Conservation (phyloP, 2,329 filamentous ascomycete genomes). For the Fusarium sp. region DNA sequence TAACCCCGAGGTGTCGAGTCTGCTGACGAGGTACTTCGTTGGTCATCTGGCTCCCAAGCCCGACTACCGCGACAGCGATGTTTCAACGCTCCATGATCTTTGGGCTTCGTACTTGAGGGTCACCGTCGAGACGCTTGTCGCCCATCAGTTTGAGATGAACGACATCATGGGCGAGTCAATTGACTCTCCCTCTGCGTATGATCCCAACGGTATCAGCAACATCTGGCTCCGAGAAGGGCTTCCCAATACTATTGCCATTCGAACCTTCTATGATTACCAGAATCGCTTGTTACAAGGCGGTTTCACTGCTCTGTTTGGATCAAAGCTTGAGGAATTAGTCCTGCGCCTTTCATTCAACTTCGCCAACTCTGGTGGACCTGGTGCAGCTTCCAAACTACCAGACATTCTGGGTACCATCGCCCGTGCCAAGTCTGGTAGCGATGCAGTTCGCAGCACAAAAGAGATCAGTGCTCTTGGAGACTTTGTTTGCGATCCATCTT, state of each 20-base stretch:
- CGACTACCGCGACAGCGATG: conserved; percentile 55
- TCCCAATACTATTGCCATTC: conserved; percentile 59
- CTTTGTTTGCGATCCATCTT: conserved; percentile 57
- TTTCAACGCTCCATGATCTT: conserved; percentile 58
- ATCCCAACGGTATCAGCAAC: conserved; percentile 36
- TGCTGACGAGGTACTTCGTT: conserved; percentile 64
- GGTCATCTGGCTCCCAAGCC: conserved; percentile 61
- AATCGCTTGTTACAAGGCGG: conserved; percentile 60
- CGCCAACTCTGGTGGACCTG: conserved; percentile 55
- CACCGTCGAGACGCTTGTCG: conserved; percentile 61
- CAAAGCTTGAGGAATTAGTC: conserved; percentile 62
- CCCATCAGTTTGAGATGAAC: conserved; percentile 63
- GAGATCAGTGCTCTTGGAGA: conserved; percentile 61
- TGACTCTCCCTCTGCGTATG: conserved; percentile 9
- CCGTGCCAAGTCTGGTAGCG: conserved; percentile 49
- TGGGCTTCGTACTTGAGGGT: conserved; percentile 60
- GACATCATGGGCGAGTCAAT: conserved; percentile 56
- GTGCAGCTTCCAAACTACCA: conserved; percentile 50
- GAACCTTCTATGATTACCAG: conserved; percentile 63
- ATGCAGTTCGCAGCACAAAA: conserved; percentile 57
- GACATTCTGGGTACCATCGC: conserved; percentile 41
- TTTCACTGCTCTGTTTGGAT: conserved; percentile 60
- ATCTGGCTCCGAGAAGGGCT: conserved; percentile 58
- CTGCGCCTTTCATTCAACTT: conserved; percentile 61
- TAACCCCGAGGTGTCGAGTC: conserved; percentile 62